Base-by-base conservation (phyloP, 495 filamentous ascomycete genomes). In the Tetracladium marchalianum region DNA sequence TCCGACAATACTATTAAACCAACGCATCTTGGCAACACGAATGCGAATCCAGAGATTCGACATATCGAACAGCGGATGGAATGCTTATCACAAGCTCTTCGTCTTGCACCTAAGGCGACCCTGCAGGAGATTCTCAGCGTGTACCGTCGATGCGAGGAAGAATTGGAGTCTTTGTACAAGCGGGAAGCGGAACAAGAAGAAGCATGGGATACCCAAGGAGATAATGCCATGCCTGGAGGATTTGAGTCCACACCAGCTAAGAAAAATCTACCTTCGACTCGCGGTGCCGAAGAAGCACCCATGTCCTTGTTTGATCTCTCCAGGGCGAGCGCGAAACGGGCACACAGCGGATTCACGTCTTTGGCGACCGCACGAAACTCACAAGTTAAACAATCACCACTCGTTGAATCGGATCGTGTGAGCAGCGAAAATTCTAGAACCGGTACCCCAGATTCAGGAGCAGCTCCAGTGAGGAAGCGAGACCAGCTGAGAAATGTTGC, bases 261-360 rank as follows among this genome's bases (percentile, higher is more conserved):
- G 51, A 10, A 46, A 47, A 41, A 43, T 40, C 18, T 17, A 40
- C 43, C 54, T n/a, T 56, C 62, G 10, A 55, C 61, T 19, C 41
- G 52, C 11, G 46, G 38, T 33, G 46, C 66, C 11, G 84, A 87
- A 43, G 89, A 93, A 57, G 84, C 87, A 31, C 92, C 92, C 0
- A 90, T 96, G 82, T 89, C 87, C 1, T 68, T 97, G 18, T 97
- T 98, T 57, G 93, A 95, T 50, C 77, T 97, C 35, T 88, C 90
- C 7, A 73, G 87, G 22, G 87, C 72, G 4, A 71, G 82, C 43
- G 88, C 89, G 27, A 79, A 85, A 5, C 72, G 81, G 35, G 89
- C 93, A 7, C 73, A 73, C 49, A 59, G 60, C 39, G 71, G 75
- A 43, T 56, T 76, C 19, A 65, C 68, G 0, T 66, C 69, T 4